phyloP scores from a whole-genome alignment of 495 filamentous ascomycete species.

The Amorphotheca resinae region DNA sequence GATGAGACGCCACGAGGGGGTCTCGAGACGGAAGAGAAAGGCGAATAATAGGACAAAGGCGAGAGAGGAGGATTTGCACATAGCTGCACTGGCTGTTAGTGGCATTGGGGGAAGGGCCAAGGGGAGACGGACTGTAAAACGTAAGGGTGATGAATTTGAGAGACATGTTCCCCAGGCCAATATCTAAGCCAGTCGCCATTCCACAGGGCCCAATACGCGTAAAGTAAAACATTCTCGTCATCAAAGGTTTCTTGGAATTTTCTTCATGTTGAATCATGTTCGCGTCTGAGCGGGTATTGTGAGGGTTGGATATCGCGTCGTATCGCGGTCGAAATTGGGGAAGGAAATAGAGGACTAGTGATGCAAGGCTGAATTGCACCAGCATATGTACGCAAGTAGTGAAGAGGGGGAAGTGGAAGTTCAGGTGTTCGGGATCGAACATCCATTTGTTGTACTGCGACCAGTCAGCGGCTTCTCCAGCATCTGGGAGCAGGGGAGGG shows the following conservation, averaged over 20 bases:
- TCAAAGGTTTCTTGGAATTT: slow-evolving; percentile 58
- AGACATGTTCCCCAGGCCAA: slow-evolving; percentile 92
- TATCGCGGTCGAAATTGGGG: slow-evolving; percentile 68
- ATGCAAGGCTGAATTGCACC: slow-evolving; percentile 81
- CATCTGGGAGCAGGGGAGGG: background rate
- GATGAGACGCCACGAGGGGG: slow-evolving; percentile 72
- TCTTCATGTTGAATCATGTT: slow-evolving; percentile 38
- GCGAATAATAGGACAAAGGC: slow-evolving; percentile 94
- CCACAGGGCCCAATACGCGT: slow-evolving; percentile 91
- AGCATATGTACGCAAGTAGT: slow-evolving; percentile 93
- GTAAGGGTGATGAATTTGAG: slow-evolving; percentile 92
- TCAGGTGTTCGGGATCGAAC: slow-evolving; percentile 73
- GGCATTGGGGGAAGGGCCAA: background rate
- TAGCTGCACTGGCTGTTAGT: slow-evolving; percentile 41
- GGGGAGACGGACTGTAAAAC: slow-evolving; percentile 65
- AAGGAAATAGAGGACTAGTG: slow-evolving; percentile 66
- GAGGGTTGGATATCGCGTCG: slow-evolving; percentile 28
- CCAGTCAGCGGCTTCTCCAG: background rate
- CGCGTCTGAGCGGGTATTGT: slow-evolving; percentile 30
- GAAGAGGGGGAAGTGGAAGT: slow-evolving; percentile 93
- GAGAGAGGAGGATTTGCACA: slow-evolving; percentile 97
- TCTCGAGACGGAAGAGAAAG: slow-evolving; percentile 86
- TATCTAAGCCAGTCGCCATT: slow-evolving; percentile 85
- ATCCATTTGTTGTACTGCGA: slow-evolving; percentile 99
- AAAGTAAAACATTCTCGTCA: slow-evolving; percentile 85